Evolutionary conservation across 1,139 yeast species (phyloP).

Genomic region (Zygoascus meyerae): DNA sequence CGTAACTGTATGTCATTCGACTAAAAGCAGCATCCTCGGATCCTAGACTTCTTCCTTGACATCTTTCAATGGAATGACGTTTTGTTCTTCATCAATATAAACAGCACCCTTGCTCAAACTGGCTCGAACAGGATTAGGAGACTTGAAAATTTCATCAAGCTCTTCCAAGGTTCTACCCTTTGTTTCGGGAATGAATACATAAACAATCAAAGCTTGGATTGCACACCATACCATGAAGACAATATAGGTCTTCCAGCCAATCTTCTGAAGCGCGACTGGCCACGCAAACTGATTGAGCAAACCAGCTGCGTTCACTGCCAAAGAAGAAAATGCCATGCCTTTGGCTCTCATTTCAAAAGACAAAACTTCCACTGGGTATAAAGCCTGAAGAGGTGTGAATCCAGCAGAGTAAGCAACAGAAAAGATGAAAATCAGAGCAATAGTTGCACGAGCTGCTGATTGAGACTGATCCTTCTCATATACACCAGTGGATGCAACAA

Average conservation of each 20-base stretch:
- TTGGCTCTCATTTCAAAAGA: constrained; percentile 37
- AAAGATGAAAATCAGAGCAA: constrained; percentile 21
- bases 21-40: no score
- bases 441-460: constrained; percentile 20
- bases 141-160: constrained; percentile 39
- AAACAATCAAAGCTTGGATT: constrained; percentile 26
- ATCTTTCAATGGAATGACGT: background rate
- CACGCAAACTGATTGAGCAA: constrained; percentile 46
- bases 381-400: constrained; percentile 20
- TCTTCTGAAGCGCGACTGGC: constrained; percentile 52
- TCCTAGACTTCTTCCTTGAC: background rate
- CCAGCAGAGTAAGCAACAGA: constrained; percentile 17
- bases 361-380: constrained; percentile 35
- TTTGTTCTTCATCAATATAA: background rate
- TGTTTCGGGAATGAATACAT: constrained; percentile 42
- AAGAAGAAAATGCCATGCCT: constrained; percentile 30
- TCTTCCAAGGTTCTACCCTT: constrained; percentile 45
- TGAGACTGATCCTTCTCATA: constrained; percentile 25
- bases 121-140: constrained; percentile 21
- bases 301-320: constrained; percentile 21
- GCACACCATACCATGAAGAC: constrained; percentile 35
- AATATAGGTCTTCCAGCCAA: constrained; percentile 54
- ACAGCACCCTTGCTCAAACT: constrained; percentile 9
- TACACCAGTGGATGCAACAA: constrained; percentile 16
- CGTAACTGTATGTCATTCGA: no score